Base-by-base conservation (phyloP, 176 grass and related monocot species). In the Elaeis guineensis region DNA sequence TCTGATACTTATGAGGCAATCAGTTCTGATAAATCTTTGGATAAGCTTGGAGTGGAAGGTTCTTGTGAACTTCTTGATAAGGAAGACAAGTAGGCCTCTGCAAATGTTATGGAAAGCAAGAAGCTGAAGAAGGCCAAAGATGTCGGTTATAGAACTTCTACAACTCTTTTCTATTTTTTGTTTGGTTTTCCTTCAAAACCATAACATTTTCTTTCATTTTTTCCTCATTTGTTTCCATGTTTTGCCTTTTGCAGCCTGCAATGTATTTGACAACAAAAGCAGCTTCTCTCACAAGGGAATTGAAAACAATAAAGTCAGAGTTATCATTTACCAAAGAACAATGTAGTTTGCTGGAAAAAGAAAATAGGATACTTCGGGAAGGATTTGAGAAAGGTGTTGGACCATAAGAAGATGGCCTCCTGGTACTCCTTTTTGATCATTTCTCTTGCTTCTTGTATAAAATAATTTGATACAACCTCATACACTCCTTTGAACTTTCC, bases 271-370 rank as follows among this genome's bases (percentile, higher is more conserved):
- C 92, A 2, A 84, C 75, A 17, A 91, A 83, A 72, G 92, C 92
- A 7, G 58, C 80, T 3, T 69, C 49, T 19, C 81, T 97, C 11
- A 69, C 92, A 0, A 85, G 75, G 69, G 92, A 97, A 50, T 78
- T 97, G 11, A 91, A 91, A 79, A 85, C 57, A 59, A 87, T 97
- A 44, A 97, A 89, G 54, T 97, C 87, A 4, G 87, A 91, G 65
- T 63, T 97, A 21, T 66, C 71, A 25, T 97, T 83, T 51, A 85
- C 83, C 87, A 75, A 91, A 72, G 92, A 91, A 69, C 64, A 84
- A 61, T 91, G 81, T 67, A 70, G 69, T 57, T 51, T 91, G 56
- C 81, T 97, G 19, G 93, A 97, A 81, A 84, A 85, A 58, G 93
- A 97, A 72, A 97, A 91, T 69, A 85, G 54, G 51, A 79, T 81